Evolutionary conservation across 2,329 filamentous ascomycete species (phyloP).

Genomic region (Penicillium sp.): DNA sequence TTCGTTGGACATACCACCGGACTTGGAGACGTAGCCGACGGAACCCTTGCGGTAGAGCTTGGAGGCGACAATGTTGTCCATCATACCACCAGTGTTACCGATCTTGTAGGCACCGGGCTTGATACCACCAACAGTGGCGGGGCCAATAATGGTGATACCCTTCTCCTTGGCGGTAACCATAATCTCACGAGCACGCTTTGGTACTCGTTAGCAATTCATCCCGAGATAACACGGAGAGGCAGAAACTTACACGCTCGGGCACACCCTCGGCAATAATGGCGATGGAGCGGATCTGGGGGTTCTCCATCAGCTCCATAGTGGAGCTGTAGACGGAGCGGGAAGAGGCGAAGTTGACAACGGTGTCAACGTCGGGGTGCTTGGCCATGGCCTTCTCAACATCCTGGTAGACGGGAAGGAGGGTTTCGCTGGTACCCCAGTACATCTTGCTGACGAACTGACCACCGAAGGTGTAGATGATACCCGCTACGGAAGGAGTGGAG

Average conservation of each 20-base stretch:
- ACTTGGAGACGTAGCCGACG: constrained; percentile 99
- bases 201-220: neutral
- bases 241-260: constrained; percentile 73
- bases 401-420: constrained; percentile 97
- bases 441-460: constrained; percentile 99
- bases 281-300: constrained; percentile 95
- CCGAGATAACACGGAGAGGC: neutral
- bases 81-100: constrained; percentile 99
- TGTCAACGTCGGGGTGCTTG: constrained; percentile 97
- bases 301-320: constrained; percentile 97
- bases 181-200: constrained; percentile 91
- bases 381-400: constrained; percentile 84
- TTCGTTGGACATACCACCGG: constrained; percentile 99
- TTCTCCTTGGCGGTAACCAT: constrained; percentile 96
- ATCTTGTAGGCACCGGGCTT: constrained; percentile 99
- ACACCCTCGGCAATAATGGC: constrained; percentile 99
- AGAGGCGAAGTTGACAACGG: constrained; percentile 98
- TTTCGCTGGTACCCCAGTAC: constrained; percentile 99
- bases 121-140: constrained; percentile 97
- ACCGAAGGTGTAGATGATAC: constrained; percentile 99
- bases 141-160: constrained; percentile 97
- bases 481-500: constrained; percentile 89
- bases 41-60: constrained; percentile 99
- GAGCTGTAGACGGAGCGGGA: constrained; percentile 98
- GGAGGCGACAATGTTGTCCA: constrained; percentile 99